Conservation (phyloP, 371 early-diverging fungal genomes). For the Globomyces sp. region DNA sequence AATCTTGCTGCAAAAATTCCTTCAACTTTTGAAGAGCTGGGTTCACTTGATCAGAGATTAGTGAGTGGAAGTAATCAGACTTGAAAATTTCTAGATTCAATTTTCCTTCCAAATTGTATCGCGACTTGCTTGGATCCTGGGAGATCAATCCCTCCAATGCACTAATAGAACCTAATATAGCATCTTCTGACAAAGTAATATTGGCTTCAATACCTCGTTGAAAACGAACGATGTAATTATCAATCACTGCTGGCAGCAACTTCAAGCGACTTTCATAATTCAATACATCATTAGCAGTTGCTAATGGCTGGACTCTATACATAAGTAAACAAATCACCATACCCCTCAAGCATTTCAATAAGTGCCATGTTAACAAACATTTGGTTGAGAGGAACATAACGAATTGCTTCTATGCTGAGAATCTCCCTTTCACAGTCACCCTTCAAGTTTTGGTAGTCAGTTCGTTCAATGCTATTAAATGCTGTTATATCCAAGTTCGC, state of each 20-base stretch:
- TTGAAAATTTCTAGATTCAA: constrained; percentile 23
- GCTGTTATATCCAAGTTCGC: not conserved
- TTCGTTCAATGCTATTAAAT: not conserved
- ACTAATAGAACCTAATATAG: constrained; percentile 28
- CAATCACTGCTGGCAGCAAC: constrained; percentile 18
- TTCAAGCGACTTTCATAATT: constrained; percentile 33
- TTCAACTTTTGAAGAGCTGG: constrained; percentile 25
- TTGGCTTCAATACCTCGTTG: constrained; percentile 23
- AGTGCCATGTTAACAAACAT: not conserved
- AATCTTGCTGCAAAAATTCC: constrained; percentile 39
- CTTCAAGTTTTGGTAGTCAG: not conserved
- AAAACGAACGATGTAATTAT: constrained; percentile 26
- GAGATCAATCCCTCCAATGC: constrained; percentile 10
- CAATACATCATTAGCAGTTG: constrained; percentile 27
- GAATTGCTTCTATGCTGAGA: not conserved
- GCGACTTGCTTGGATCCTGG: constrained; percentile 17
- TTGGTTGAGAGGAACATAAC: constrained; percentile 2
- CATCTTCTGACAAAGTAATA: constrained; percentile 28
- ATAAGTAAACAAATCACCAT: too few species aligned
- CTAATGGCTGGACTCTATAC: constrained; percentile 25
- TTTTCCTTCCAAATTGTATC: constrained; percentile 21
- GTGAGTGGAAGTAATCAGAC: constrained; percentile 22
- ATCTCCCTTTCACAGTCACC: not conserved
- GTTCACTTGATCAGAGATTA: constrained; percentile 26
- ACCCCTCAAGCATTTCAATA: too few species aligned